phyloP scores from a whole-genome alignment of 1,139 yeast genomes.

The Taphrina populina region DNA sequence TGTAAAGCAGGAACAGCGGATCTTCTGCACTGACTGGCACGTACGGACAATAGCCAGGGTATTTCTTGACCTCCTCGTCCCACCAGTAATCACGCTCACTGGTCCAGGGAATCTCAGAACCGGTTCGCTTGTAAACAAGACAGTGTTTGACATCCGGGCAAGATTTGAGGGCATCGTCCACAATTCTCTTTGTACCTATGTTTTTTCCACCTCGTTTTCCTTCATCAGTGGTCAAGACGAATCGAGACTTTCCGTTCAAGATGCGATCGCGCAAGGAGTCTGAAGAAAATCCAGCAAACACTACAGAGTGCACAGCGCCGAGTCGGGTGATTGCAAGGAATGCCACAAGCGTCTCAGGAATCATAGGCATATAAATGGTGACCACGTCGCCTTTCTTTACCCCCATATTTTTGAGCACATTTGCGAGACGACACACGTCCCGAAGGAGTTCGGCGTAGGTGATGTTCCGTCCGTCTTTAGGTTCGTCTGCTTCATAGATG shows the following conservation, averaged over 20 bases:
- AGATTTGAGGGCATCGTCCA: conserved; percentile 81
- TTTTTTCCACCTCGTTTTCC: conserved; percentile 95
- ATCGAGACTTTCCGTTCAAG: conserved; percentile 81
- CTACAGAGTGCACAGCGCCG: conserved; percentile 95
- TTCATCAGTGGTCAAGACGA: conserved; percentile 91
- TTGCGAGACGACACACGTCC: conserved; percentile 86
- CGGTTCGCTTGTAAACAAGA: conserved; percentile 84
- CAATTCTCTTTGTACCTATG: conserved; percentile 85
- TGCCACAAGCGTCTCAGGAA: conserved; percentile 89
- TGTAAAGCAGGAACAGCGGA: conserved; percentile 87
- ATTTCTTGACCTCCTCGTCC: conserved; percentile 81
- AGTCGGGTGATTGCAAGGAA: conserved; percentile 91
- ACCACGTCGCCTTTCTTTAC: conserved; percentile 91
- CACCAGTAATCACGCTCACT: conserved; percentile 91
- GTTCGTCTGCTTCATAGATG: conserved; percentile 94
- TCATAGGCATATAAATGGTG: conserved; percentile 96
- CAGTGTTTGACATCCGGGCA: conserved; percentile 82
- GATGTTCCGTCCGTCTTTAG: conserved; percentile 62
- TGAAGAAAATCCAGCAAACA: conserved; percentile 94
- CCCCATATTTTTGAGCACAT: conserved; percentile 82
- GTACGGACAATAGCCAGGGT: conserved; percentile 83
- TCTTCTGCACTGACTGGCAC: conserved; percentile 87
- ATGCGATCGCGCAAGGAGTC: conserved; percentile 92
- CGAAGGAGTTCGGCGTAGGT: conserved; percentile 84
- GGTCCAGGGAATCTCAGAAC: conserved; percentile 64